Evolutionary conservation across 2,329 filamentous ascomycete genomes (phyloP).

Genomic region (Scytalidium lignicola): DNA sequence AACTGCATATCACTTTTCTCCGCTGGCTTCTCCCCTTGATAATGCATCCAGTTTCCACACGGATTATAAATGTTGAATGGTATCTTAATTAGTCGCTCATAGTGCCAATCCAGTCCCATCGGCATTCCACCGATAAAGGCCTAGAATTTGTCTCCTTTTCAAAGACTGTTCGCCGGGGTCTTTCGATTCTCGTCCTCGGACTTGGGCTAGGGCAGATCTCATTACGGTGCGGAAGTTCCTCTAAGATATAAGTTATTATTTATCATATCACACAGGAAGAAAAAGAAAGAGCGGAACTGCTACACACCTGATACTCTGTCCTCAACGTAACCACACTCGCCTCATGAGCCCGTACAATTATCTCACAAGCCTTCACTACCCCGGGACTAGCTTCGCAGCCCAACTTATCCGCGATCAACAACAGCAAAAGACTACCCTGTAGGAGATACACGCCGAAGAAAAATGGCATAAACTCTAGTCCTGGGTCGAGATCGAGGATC

Average conservation of each 20-base stretch:
- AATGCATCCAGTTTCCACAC: too few relatives aligned
- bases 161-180: neutral
- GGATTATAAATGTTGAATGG: too few relatives aligned
- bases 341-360: constrained; percentile 45
- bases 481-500: constrained; percentile 43
- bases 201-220: neutral
- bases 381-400: constrained; percentile 39
- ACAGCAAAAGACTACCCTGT: constrained; percentile 44
- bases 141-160: neutral
- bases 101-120: neutral
- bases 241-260: neutral
- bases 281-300: neutral
- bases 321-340: constrained; percentile 44
- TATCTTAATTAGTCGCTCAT: too few relatives aligned
- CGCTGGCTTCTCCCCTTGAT: too few relatives aligned
- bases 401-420: constrained; percentile 45
- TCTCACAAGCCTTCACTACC: constrained; percentile 44
- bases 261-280: too few relatives aligned
- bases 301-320: constrained; percentile 42
- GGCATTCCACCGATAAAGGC: neutral
- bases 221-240: neutral
- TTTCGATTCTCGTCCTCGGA: neutral
- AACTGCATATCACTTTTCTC: too few relatives aligned
- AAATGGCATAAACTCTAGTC: constrained; percentile 47
- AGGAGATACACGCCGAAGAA: constrained; percentile 48